phyloP scores from a whole-genome alignment of 768 basidiomycete species.

The Pulveroboletus sp. region DNA sequence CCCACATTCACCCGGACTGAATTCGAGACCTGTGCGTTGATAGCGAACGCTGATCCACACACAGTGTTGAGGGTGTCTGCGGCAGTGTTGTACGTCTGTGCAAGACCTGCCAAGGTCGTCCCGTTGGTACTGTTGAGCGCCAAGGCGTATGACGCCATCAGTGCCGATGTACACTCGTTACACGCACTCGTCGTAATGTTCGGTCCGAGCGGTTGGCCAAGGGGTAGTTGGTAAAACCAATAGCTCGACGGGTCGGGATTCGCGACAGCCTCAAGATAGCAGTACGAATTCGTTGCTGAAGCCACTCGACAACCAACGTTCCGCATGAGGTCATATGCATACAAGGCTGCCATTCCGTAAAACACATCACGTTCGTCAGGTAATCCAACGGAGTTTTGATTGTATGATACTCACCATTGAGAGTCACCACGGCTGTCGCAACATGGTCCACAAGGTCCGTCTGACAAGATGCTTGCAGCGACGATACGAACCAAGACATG shows the following conservation, averaged over 20 bases:
- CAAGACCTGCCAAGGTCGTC: slow-evolving; percentile 34
- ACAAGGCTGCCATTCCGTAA: slow-evolving; percentile 42
- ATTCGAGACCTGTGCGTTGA: slow-evolving; percentile 7
- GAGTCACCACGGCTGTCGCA: slow-evolving; percentile 46
- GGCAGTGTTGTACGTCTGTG: slow-evolving; percentile 46
- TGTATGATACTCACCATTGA: slow-evolving; percentile 42
- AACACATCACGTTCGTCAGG: not conserved
- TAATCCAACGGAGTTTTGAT: not conserved
- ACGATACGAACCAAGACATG: slow-evolving; percentile 59
- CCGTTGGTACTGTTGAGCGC: slow-evolving; percentile 37
- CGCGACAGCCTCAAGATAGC: slow-evolving; percentile 63
- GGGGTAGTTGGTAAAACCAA: slow-evolving; percentile 69
- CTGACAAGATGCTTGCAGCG: slow-evolving; percentile 47
- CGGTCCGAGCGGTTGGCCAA: slow-evolving; percentile 51
- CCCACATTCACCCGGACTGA: slow-evolving; percentile 4
- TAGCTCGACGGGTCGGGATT: slow-evolving; percentile 56
- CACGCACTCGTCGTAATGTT: slow-evolving; percentile 47
- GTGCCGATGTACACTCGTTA: slow-evolving; percentile 54
- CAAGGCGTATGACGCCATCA: slow-evolving; percentile 51
- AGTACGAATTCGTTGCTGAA: slow-evolving; percentile 59
- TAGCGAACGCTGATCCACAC: slow-evolving; percentile 52
- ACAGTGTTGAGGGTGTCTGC: slow-evolving; percentile 40
- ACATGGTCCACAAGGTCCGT: slow-evolving; percentile 53
- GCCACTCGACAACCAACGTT: slow-evolving; percentile 56
- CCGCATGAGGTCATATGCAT: slow-evolving; percentile 60